Base-by-base conservation (phyloP, 2,329 filamentous ascomycete genomes). In the Leptoxyphium fumago region DNA sequence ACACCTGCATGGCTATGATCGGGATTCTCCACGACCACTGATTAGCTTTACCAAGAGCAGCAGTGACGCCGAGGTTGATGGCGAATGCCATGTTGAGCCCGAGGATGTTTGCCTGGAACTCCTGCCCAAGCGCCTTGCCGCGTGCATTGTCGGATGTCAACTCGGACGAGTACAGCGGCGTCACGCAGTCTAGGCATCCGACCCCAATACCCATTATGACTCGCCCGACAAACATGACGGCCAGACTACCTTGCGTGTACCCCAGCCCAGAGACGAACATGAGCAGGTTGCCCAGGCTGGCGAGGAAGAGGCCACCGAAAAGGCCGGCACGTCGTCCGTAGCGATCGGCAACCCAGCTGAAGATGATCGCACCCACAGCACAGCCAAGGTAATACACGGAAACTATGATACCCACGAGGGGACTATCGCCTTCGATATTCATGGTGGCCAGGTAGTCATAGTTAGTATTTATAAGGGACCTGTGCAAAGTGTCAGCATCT, bases 31-130 rank as follows among this genome's bases (percentile, higher is more conserved):
- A 80, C 0, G 75, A 75, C 75, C 75, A 78, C 52, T 79, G 65
- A 50, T 63, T 72, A 7, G 61, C 55, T 50, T 78, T 77, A 2
- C 75, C 74, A 3, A 78, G 62, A 1, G 57, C 55, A 5, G 69
- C 58, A 0, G 75, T 78, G 2, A 75, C 65, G 1, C 60, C 65
- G 1, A 78, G 60, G 50, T 79, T 80, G 56, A 78, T 71, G 0
- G 64, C 69, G 55, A 78, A 79, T 0, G 75, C 75, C 68, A 77
- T 70, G 46, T 77, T 66, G 2, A 80, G 57, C 0, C 76, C 74
- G 45, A 78, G 74, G 48, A 80, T 78, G 50, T 80, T 80, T 56
- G 70, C 72, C 55, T 79, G 75, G 52, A 80, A 80, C 51, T 79
- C 75, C 52, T 80, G 73, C 1, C 74, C 74, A 38, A 80, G 57